Base-by-base conservation (phyloP, 139 green algal genomes). In the Chlorella sp. region DNA sequence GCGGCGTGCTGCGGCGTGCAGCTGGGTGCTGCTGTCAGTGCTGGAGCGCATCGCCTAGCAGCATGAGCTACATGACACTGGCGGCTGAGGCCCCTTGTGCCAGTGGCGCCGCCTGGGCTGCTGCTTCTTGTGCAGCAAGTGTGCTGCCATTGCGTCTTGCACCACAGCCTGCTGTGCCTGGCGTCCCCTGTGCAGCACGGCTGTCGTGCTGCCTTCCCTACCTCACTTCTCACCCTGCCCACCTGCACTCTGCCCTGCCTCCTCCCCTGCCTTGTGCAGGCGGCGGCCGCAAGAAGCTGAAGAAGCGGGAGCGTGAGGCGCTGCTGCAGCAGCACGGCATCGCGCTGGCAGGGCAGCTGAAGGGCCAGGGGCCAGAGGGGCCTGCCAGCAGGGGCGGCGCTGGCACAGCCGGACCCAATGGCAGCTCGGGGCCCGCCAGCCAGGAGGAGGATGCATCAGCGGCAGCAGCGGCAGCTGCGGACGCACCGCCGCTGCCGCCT, bases 221-320 rank as follows among this genome's bases (percentile, higher is more conserved):
- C 6, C 44, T 51, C 51, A 20, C 28, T 39, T 11, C 64, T 12
- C n/a, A 36, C 16, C 64, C 12, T 39, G 25, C 64, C 4, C 21
- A n/a, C 41, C 60, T n/a, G n/a, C n/a, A n/a, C n/a, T 62, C 41
- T 21, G 23, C 25, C 36, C 70, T 76, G 7, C 38, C 36, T 76
- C 11, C 1, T 21, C 7, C 12, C 68, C 17, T 55, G 7, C 17
- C 34, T n/a, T n/a, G n/a, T n/a, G n/a, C 36, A 86, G 84, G 64
- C 39, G 75, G 63, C 62, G 74, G 73, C 26, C 95, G 95, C 80
- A 96, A 96, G 88, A 91, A 75, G 62, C 75, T 86, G 30, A 84
- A 86, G 68, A 71, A 68, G 70, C 69, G 78, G 36, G 70, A 86
- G 70, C 81, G 68, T 1, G 55, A 57, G 32, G 69, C 69, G 38